A percentile compares a stretch with the other conserved stretches of the same genome.
phyloP scores from a whole-genome alignment of 116 monocot species.

The Trichopus zeylanicus region DNA sequence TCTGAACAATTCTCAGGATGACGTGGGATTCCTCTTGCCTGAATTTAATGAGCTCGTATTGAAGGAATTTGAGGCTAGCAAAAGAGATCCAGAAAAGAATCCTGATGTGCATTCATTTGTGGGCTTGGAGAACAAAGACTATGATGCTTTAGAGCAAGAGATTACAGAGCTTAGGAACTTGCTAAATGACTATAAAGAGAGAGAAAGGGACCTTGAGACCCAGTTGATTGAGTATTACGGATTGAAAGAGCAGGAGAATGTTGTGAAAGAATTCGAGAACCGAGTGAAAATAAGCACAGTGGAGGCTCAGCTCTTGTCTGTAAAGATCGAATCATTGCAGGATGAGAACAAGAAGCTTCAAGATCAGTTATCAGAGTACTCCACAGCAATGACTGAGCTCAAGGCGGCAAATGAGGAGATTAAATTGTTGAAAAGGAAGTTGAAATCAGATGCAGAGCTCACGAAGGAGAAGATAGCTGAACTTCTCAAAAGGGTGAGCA shows the following conservation, averaged over 20 bases:
- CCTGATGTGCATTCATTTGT: neutral
- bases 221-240: constrained; percentile 50
- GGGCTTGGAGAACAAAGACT: constrained; percentile 9
- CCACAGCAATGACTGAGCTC: constrained; percentile 21
- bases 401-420: constrained; percentile 24
- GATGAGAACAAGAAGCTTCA: constrained; percentile 50
- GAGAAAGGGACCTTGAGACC: constrained; percentile 45
- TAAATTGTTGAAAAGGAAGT: constrained; percentile 29
- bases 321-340: constrained; percentile 66
- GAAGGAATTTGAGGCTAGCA: constrained; percentile 17
- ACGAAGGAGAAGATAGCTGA: constrained; percentile 36
- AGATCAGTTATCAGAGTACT: constrained; percentile 20
- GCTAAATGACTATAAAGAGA: constrained; percentile 44
- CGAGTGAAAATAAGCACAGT: constrained; percentile 42
- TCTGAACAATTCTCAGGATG: constrained; percentile 16
- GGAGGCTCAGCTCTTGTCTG: constrained; percentile 42
- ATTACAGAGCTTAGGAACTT: constrained; percentile 34
- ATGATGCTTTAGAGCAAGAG: constrained; percentile 39
- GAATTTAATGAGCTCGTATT: constrained; percentile 32
- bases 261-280: constrained; percentile 49
- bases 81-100: constrained; percentile 6
- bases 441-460: constrained; percentile 30
- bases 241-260: constrained; percentile 40
- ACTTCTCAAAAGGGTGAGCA: constrained; percentile 33
- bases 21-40: constrained; percentile 26